phyloP scores from a whole-genome alignment of 2,329 filamentous ascomycete species.

The Penicillium brasilianum region DNA sequence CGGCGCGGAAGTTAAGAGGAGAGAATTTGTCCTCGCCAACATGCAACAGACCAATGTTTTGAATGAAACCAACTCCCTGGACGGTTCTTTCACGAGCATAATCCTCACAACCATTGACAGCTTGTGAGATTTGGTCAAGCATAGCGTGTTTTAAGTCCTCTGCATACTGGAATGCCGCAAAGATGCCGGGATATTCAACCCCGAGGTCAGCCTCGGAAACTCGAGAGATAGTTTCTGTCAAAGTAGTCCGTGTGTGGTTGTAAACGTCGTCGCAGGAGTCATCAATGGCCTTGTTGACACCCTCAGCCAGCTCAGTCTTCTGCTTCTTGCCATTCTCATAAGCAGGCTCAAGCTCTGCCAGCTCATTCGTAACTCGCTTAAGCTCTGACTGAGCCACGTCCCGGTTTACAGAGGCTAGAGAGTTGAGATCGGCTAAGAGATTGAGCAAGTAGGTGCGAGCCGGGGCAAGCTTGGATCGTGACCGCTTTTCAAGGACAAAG shows the following conservation, averaged over 20 bases:
- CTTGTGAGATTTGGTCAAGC: slow-evolving; percentile 81
- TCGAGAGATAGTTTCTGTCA: slow-evolving; percentile 75
- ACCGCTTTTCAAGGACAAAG: slow-evolving; percentile 94
- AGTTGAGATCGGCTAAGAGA: slow-evolving; percentile 83
- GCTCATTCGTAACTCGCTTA: slow-evolving; percentile 77
- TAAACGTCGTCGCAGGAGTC: slow-evolving; percentile 85
- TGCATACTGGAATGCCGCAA: slow-evolving; percentile 86
- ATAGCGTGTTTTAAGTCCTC: slow-evolving; percentile 92
- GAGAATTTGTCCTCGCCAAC: slow-evolving; percentile 81
- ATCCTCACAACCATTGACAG: slow-evolving; percentile 81
- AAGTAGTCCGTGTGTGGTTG: slow-evolving; percentile 74
- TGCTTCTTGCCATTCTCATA: slow-evolving; percentile 84
- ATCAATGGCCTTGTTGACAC: slow-evolving; percentile 82
- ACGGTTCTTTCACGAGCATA: slow-evolving; percentile 79
- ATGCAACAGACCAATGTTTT: slow-evolving; percentile 84
- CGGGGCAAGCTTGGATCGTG: slow-evolving; percentile 91
- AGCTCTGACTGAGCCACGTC: slow-evolving; percentile 86
- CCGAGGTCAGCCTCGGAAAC: slow-evolving; percentile 79
- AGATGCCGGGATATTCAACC: slow-evolving; percentile 83
- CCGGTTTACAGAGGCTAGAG: slow-evolving; percentile 81
- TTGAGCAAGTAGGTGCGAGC: slow-evolving; percentile 96
- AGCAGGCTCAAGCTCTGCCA: slow-evolving; percentile 81
- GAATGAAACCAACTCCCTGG: slow-evolving; percentile 81
- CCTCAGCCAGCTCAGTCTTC: slow-evolving; percentile 76
- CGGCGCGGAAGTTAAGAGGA: slow-evolving; percentile 83